Base-by-base conservation (phyloP, 1,284 basidiomycete genomes). In the Melampsora americana region DNA sequence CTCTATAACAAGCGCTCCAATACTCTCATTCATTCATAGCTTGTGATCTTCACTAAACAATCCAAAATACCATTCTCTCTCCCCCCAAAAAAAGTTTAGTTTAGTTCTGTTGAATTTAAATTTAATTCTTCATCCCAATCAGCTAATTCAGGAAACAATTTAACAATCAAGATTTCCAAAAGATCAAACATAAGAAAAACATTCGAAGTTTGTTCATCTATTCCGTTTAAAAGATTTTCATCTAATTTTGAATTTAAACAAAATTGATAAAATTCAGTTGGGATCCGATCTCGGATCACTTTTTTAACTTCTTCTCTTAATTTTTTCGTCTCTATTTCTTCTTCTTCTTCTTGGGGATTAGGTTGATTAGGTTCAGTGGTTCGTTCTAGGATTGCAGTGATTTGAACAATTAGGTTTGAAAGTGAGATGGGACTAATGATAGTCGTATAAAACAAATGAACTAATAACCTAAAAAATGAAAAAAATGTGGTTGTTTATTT, bases 351-450 rank as follows among this genome's bases (percentile, higher is more conserved):
- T 2, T 85, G 83, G 5, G n/a, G n/a, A n/a, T 89, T 87, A 0
- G 87, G 81, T 0, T 88, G 87, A 0, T 86, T 89, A 1, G 91
- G 90, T 83, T 90, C 91, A 26, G 91, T 92, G 4, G 92, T 91
- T 80, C 92, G 93, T 48, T 48, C 46, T 50, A 93, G 85, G 3
- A 87, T 86, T 26, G 85, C 85, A 79, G 90, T 90, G 7, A 87
- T 84, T 9, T 84, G 80, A 65, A 86, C 85, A n/a, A n/a, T n/a
- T n/a, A n/a, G n/a, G n/a, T n/a, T n/a, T n/a, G n/a, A n/a, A n/a
- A n/a, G n/a, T n/a, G n/a, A n/a, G n/a, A n/a, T n/a, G n/a, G n/a
- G n/a, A n/a, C n/a, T n/a, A n/a, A n/a, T n/a, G n/a, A n/a, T 83
- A 64, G 86, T 82, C 0, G 83, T 84, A 77, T 86, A 85, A 69